Conservation (phyloP, 768 basidiomycete genomes). For the Trametopsis cervina region DNA sequence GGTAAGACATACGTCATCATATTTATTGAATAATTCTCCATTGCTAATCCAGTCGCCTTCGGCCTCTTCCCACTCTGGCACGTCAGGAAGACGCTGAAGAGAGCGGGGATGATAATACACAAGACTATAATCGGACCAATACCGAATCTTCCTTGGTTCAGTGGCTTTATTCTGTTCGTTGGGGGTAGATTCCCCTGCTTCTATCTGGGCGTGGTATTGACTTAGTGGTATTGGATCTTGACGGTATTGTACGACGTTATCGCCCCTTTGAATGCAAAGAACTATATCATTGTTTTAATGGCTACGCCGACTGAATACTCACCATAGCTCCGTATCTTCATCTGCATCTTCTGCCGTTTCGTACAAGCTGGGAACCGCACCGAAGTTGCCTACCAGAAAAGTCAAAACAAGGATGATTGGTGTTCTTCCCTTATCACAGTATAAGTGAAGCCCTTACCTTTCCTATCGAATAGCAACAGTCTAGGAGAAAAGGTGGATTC, state of each 20-base stretch:
- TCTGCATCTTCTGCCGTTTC: conserved; percentile 10
- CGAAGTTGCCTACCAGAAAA: conserved; percentile 53
- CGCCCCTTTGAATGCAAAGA: conserved; percentile 34
- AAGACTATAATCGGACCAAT: conserved; percentile 66
- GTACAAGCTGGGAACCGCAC: conserved; percentile 42
- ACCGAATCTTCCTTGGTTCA: conserved; percentile 31
- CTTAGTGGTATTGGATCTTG: conserved; percentile 49
- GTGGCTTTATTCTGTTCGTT: conserved; percentile 15
- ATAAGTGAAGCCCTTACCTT: conserved; percentile 36
- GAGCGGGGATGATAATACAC: conserved; percentile 60
- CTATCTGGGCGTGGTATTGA: conserved; percentile 43
- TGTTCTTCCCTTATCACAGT: not conserved
- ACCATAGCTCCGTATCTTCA: conserved; percentile 5
- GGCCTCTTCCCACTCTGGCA: conserved; percentile 43
- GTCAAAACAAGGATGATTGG: not conserved
- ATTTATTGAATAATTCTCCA: conserved; percentile 42
- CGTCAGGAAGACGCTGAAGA: conserved; percentile 56
- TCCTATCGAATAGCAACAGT: conserved; percentile 59
- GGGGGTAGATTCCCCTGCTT: conserved; percentile 18
- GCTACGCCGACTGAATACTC: not conserved
- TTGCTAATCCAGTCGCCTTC: conserved; percentile 53
- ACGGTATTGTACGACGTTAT: conserved; percentile 39
- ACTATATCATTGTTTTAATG: not conserved
- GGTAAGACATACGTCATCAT: conserved; percentile 42
- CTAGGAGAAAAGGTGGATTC: conserved; percentile 52